Conservation (phyloP, 164 flowering plant species). For the Sedum album region DNA sequence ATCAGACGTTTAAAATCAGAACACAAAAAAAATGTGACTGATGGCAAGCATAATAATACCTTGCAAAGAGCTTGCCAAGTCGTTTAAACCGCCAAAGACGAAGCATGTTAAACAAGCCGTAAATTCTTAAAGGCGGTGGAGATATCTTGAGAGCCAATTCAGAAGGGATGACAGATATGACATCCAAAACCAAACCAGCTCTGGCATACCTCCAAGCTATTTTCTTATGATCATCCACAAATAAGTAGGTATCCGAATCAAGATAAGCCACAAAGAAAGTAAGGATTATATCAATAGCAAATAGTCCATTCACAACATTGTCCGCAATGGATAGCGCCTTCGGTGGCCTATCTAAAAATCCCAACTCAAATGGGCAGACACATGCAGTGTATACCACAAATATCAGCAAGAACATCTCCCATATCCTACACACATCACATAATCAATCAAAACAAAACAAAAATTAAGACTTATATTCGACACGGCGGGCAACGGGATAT, state of each 20-base stretch:
- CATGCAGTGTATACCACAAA: constrained; percentile 47
- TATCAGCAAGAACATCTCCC: not conserved
- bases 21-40: not conserved
- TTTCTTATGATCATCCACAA: constrained; percentile 49
- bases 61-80: constrained; percentile 58
- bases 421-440: constrained; percentile 1
- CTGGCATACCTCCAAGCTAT: constrained; percentile 65
- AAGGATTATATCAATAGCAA: constrained; percentile 69
- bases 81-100: constrained; percentile 98
- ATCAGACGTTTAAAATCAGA: too few relatives aligned
- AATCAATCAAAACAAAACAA: too few relatives aligned
- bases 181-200: constrained; percentile 72
- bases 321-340: constrained; percentile 45
- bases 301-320: constrained; percentile 82
- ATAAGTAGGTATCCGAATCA: constrained; percentile 50
- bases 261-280: constrained; percentile 91
- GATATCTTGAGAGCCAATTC: constrained; percentile 50
- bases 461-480: too few relatives aligned
- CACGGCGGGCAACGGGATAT: too few relatives aligned
- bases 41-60: not conserved
- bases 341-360: constrained; percentile 49
- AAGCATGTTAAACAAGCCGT: constrained; percentile 85
- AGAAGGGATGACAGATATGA: constrained; percentile 74
- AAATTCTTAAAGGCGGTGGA: constrained; percentile 32
- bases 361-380: constrained; percentile 90